A percentile compares a stretch with the other conserved stretches of the same genome.
Conservation (phyloP, 2,329 filamentous ascomycete genomes). For the Corniculantispora saksenae region DNA sequence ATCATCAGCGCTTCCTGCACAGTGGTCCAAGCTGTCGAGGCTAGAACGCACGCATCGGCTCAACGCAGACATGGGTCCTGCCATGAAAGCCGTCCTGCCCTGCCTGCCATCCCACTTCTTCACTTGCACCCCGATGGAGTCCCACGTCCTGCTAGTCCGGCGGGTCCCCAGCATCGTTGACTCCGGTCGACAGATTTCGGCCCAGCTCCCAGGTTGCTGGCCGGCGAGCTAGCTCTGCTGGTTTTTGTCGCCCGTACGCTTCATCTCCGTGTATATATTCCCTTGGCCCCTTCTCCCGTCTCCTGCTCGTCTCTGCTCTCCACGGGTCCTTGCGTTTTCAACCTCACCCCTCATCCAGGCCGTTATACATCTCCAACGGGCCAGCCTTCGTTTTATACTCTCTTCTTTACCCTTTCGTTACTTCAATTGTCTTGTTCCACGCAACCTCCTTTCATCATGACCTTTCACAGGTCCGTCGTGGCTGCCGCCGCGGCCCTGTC, state of each 20-base stretch:
- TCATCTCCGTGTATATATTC: conserved; percentile 10
- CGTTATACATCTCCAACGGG: conserved; percentile 22
- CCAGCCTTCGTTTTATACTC: conserved; percentile 24
- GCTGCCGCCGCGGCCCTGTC: conserved; percentile 40
- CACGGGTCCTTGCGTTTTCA: conserved; percentile 12
- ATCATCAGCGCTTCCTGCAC: background rate
- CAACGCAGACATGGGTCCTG: conserved; percentile 3
- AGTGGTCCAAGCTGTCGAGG: conserved; percentile 12
- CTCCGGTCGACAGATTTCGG: conserved; percentile 5
- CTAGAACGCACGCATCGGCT: conserved; percentile 10
- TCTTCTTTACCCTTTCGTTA: conserved; percentile 10
- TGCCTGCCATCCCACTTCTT: background rate
- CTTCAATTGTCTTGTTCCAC: conserved; percentile 14
- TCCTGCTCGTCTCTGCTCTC: background rate
- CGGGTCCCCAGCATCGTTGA: conserved; percentile 1
- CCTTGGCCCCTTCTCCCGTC: background rate
- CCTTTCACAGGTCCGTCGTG: conserved; percentile 34
- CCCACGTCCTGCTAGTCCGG: background rate
- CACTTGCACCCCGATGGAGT: conserved; percentile 9
- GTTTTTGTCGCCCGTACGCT: background rate
- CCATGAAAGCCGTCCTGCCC: background rate
- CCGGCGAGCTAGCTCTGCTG: background rate
- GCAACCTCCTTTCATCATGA: conserved; percentile 32
- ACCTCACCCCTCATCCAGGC: background rate
- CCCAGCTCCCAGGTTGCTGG: conserved; percentile 2